Evolutionary conservation across 1,284 basidiomycete species (phyloP).

Genomic region (Calocybe gambosa): DNA sequence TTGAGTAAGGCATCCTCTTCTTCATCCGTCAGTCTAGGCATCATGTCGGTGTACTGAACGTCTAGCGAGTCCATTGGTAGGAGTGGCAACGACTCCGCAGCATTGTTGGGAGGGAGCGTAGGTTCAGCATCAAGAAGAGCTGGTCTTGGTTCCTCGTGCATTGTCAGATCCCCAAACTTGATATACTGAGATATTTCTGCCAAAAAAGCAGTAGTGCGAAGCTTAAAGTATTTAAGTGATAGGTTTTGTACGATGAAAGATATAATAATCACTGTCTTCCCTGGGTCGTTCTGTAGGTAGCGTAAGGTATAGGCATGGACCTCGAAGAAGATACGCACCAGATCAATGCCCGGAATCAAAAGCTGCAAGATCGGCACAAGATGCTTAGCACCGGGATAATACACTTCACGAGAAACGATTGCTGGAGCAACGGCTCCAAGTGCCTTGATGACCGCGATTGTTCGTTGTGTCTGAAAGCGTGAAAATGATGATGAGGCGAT

Average conservation of each 20-base stretch:
- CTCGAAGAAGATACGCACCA: slow-evolving; percentile 39
- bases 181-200: slow-evolving; percentile 79
- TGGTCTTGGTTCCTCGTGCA: slow-evolving; percentile 23
- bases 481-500: background rate
- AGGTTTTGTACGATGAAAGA: background rate
- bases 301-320: slow-evolving; percentile 5
- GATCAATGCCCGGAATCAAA: slow-evolving; percentile 83
- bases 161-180: slow-evolving; percentile 71
- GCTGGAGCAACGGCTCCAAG: slow-evolving; percentile 76
- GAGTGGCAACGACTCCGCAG: slow-evolving; percentile 25
- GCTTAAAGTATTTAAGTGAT: slow-evolving; percentile 28
- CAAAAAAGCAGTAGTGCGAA: slow-evolving; percentile 73
- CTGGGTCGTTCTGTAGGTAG: slow-evolving; percentile 71
- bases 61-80: slow-evolving; percentile 30
- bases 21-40: slow-evolving; percentile 37
- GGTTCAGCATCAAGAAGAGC: slow-evolving; percentile 27
- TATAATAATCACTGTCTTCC: slow-evolving; percentile 65
- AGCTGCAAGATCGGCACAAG: slow-evolving; percentile 80
- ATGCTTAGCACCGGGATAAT: slow-evolving; percentile 77
- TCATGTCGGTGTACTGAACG: slow-evolving; percentile 17
- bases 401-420: slow-evolving; percentile 73
- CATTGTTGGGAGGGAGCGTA: slow-evolving; percentile 22
- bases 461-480: slow-evolving; percentile 66
- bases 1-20: slow-evolving; percentile 58
- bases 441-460: slow-evolving; percentile 82